Evolutionary conservation across 176 grass and related monocot species (phyloP).

Genomic region (Carex cristatella): DNA sequence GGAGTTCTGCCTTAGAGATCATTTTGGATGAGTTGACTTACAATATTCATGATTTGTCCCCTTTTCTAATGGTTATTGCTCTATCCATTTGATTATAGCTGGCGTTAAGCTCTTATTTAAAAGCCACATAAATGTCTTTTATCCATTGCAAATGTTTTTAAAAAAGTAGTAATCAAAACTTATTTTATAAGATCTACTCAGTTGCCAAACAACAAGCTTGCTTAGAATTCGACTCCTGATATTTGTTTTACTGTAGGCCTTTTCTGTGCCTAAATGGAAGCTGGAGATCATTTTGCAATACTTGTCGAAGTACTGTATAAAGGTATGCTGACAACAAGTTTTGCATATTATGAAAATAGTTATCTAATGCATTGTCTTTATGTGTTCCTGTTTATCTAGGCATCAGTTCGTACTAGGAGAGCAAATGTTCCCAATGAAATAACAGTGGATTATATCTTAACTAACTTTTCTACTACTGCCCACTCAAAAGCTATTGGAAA

Average conservation of each 20-base stretch:
- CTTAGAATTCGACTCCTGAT: neutral
- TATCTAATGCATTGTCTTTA: conserved; percentile 8
- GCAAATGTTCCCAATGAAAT: conserved; percentile 52
- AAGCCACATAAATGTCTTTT: conserved; percentile 3
- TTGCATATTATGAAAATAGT: conserved; percentile 11
- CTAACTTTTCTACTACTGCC: conserved; percentile 45
- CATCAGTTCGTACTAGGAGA: conserved; percentile 51
- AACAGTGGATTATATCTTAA: conserved; percentile 53
- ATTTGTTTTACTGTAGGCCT: conserved; percentile 41
- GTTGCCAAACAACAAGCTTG: neutral
- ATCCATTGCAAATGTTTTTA: neutral
- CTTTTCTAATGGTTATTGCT: conserved; percentile 70
- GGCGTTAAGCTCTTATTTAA: conserved; percentile 18
- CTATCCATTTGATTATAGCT: conserved; percentile 1
- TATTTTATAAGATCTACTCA: neutral
- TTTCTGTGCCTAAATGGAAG: conserved; percentile 78
- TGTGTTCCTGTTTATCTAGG: conserved; percentile 34
- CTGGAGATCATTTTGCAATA: conserved; percentile 79
- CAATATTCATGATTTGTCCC: conserved; percentile 48
- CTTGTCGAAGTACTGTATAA: conserved; percentile 73
- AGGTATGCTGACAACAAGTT: conserved; percentile 38
- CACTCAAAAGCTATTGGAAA: conserved; percentile 54
- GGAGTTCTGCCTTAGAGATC: conserved; percentile 68
- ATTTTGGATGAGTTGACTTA: conserved; percentile 94
- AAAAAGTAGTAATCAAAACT: neutral